Percentiles rank a stretch among this genome's conserved stretches.
Evolutionary conservation across 2,329 filamentous ascomycete species (phyloP).

Genomic region (Calycina herbarum): DNA sequence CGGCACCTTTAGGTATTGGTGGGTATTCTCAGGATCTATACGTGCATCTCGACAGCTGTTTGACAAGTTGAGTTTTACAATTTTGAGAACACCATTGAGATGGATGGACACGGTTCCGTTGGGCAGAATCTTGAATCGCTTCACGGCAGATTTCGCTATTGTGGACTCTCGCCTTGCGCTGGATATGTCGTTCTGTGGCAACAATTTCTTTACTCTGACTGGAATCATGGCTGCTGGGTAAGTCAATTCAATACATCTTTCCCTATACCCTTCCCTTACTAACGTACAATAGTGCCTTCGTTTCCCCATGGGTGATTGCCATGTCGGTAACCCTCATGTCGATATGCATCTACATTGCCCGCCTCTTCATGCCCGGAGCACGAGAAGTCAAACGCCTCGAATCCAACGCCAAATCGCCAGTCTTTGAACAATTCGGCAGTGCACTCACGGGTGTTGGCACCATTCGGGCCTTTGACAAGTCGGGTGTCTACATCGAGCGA

Average conservation of each 20-base stretch:
- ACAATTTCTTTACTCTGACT: slow-evolving; percentile 60
- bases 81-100: slow-evolving; percentile 71
- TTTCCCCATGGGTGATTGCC: slow-evolving; percentile 66
- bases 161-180: slow-evolving; percentile 68
- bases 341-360: slow-evolving; percentile 58
- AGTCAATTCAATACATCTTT: slow-evolving; percentile 9
- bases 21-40: slow-evolving; percentile 64
- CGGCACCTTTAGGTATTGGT: slow-evolving; percentile 62
- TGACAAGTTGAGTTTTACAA: slow-evolving; percentile 61
- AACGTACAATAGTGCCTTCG: slow-evolving; percentile 53
- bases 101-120: slow-evolving; percentile 81
- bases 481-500: slow-evolving; percentile 62
- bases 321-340: slow-evolving; percentile 59
- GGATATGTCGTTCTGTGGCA: slow-evolving; percentile 60
- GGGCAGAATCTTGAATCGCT: slow-evolving; percentile 74
- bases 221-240: slow-evolving; percentile 65
- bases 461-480: slow-evolving; percentile 73
- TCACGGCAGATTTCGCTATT: slow-evolving; percentile 74
- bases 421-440: slow-evolving; percentile 78
- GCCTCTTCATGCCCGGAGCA: slow-evolving; percentile 67
- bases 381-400: slow-evolving; percentile 77
- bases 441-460: slow-evolving; percentile 72
- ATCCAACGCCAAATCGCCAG: slow-evolving; percentile 73
- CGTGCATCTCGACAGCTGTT: slow-evolving; percentile 70
- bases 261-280: slow-evolving; percentile 54